Evolutionary conservation across 805 yeast genomes (phyloP).

Genomic region (Sugiyamaella marilandica): DNA sequence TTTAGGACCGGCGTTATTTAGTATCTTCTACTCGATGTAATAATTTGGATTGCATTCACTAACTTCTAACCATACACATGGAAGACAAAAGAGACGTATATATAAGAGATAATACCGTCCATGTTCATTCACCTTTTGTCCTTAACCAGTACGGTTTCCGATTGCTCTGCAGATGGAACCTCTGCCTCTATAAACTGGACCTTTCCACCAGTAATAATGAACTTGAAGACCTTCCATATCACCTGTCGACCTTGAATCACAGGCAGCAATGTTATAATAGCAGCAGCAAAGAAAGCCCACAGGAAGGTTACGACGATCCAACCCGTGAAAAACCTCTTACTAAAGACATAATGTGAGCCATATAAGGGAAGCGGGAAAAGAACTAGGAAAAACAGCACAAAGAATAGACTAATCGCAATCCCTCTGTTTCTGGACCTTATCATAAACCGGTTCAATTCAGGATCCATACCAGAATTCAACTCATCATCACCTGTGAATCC

Average conservation of each 20-base stretch:
- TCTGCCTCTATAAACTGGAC: not conserved
- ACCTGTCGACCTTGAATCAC: not conserved
- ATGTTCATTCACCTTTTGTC: not conserved
- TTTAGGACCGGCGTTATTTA: constrained; percentile 20
- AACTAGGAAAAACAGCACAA: constrained; percentile 59
- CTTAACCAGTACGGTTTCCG: not conserved
- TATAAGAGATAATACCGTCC: not conserved
- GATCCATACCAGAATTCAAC: constrained; percentile 40
- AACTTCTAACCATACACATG: not conserved
- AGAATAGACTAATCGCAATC: constrained; percentile 55
- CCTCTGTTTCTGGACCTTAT: constrained; percentile 27
- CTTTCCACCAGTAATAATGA: not conserved
- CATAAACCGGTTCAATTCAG: constrained; percentile 35
- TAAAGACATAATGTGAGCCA: constrained; percentile 70
- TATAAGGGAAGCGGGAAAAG: constrained; percentile 89
- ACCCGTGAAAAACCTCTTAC: constrained; percentile 73
- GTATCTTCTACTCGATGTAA: not conserved
- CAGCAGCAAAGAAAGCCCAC: constrained; percentile 57
- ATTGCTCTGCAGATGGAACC: not conserved
- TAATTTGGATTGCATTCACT: not conserved
- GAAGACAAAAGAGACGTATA: not conserved
- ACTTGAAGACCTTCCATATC: not conserved
- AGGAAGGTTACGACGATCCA: constrained; percentile 79
- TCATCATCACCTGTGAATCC: constrained; percentile 7
- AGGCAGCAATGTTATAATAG: constrained; percentile 39